Evolutionary conservation across 164 flowering plant species (phyloP), one percentile per base, ranked within the genome.

Genomic region (Nymphaea thermarum): DNA sequence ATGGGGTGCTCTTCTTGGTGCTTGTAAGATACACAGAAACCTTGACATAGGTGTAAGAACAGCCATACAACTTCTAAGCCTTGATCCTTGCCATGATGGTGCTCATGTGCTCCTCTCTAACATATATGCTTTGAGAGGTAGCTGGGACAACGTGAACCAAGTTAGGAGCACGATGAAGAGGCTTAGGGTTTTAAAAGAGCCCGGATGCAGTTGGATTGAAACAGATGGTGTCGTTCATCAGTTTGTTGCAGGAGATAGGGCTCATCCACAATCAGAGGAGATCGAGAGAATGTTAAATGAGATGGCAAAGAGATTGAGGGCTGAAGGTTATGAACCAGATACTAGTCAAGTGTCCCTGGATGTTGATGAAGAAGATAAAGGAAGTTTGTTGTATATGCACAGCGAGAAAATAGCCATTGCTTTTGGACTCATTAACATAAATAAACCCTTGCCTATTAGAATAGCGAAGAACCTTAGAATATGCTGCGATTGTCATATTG

Each of bases 1-100:
- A 11, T 82, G 83, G 85, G 85, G 83, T 62, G 83, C 82, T 16
- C 57, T 82, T 57, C 85, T 82, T 69, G 83, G 80, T 47, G 85
- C 83, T 65, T 80, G 82, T 63, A 70, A 65, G 70, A 75, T 73
- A 47, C 72, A 78, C 71, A 75, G 83, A 18, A 62, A 75, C 57
- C 67, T 55, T n/a, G 75, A 77, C 62, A 78, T 79, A 77, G 83
- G 80, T 15, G 81, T 71, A 69, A 77, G 76, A 69, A 62, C 77
- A 6, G 83, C 79, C 45, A 77, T 71, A 76, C 75, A 71, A 63
- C 76, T 82, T 25, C 67, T 77, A 61, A 74, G 75, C 60, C 77
- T 77, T n/a, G 72, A 80, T 8, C 82, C 85, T 63, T 78, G 72
- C 57, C 80, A 80, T 74, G 82, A 77, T 67, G 85, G 83, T 10